phyloP scores from a whole-genome alignment of 2,329 filamentous ascomycete genomes.

The Aspergillus luchuensis region DNA sequence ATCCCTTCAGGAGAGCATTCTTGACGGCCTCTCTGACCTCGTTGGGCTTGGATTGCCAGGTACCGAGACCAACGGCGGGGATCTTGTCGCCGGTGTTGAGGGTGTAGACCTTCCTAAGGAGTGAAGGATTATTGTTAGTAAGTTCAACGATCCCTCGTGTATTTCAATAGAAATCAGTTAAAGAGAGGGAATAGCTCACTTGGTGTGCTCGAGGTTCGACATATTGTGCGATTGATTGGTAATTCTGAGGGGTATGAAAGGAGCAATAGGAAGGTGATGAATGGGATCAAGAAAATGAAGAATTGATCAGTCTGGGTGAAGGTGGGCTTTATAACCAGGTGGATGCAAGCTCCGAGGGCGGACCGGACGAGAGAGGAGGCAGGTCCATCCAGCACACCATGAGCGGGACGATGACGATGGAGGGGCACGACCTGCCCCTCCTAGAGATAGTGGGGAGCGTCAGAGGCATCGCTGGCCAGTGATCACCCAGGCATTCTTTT shows the following conservation, averaged over 20 bases:
- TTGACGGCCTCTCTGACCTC: conserved; percentile 54
- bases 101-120: conserved; percentile 43
- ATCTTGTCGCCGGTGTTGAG: conserved; percentile 54
- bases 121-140: conserved; percentile 2
- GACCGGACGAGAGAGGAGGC: conserved; percentile 15
- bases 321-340: conserved; percentile 19
- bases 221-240: conserved; percentile 22
- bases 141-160: not conserved
- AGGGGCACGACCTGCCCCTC: conserved; percentile 19
- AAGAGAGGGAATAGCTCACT: conserved; percentile 23
- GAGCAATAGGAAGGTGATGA: not conserved
- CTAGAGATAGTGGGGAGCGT: conserved; percentile 8
- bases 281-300: conserved; percentile 1
- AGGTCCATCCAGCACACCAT: conserved; percentile 26
- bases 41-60: conserved; percentile 58
- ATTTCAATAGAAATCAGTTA: too few species aligned
- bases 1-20: conserved; percentile 53
- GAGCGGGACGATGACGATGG: conserved; percentile 25
- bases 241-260: not conserved
- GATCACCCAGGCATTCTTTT: not conserved
- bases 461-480: conserved; percentile 13
- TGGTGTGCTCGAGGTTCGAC: conserved; percentile 32
- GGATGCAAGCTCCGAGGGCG: conserved; percentile 5
- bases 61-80: conserved; percentile 55
- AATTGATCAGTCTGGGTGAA: not conserved